Evolutionary conservation across 2,329 filamentous ascomycete species (phyloP).

Genomic region (Trichoderma guizhouense): DNA sequence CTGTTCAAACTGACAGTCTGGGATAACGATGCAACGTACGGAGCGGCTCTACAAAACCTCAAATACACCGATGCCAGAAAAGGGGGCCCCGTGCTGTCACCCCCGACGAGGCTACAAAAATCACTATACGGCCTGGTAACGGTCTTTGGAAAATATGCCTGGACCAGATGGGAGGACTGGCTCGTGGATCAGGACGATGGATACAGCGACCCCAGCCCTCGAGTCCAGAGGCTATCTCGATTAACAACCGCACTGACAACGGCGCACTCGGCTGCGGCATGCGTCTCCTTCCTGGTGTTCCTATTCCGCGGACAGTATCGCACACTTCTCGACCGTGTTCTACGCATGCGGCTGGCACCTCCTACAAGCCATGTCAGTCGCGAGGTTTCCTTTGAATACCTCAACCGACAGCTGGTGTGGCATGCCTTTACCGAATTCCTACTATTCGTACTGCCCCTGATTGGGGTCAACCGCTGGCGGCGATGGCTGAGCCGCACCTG

Average conservation of each 20-base stretch:
- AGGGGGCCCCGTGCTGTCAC: slow-evolving; percentile 56
- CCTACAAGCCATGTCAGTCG: slow-evolving; percentile 80
- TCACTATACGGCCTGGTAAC: slow-evolving; percentile 78
- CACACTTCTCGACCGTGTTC: slow-evolving; percentile 79
- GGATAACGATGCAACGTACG: slow-evolving; percentile 95
- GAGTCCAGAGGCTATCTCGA: slow-evolving; percentile 57
- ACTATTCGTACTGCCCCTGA: slow-evolving; percentile 94
- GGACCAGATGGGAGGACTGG: slow-evolving; percentile 90
- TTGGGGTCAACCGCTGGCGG: slow-evolving; percentile 90
- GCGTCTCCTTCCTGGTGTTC: slow-evolving; percentile 85
- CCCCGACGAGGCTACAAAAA: slow-evolving; percentile 82
- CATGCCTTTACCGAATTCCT: slow-evolving; percentile 99
- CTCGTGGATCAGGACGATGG: slow-evolving; percentile 73
- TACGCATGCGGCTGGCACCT: slow-evolving; percentile 81
- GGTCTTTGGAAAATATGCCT: slow-evolving; percentile 82
- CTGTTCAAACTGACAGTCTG: slow-evolving; percentile 95
- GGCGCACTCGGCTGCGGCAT: slow-evolving; percentile 75
- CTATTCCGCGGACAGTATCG: slow-evolving; percentile 87
- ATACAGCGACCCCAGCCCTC: slow-evolving; percentile 58
- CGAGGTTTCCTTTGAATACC: slow-evolving; percentile 95
- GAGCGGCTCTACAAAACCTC: slow-evolving; percentile 86
- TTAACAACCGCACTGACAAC: slow-evolving; percentile 68
- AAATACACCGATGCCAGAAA: slow-evolving; percentile 81
- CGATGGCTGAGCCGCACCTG: slow-evolving; percentile 85
- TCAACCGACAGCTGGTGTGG: slow-evolving; percentile 97